phyloP scores from a whole-genome alignment of 2,329 filamentous ascomycete species.

The Colletotrichum sublineola region DNA sequence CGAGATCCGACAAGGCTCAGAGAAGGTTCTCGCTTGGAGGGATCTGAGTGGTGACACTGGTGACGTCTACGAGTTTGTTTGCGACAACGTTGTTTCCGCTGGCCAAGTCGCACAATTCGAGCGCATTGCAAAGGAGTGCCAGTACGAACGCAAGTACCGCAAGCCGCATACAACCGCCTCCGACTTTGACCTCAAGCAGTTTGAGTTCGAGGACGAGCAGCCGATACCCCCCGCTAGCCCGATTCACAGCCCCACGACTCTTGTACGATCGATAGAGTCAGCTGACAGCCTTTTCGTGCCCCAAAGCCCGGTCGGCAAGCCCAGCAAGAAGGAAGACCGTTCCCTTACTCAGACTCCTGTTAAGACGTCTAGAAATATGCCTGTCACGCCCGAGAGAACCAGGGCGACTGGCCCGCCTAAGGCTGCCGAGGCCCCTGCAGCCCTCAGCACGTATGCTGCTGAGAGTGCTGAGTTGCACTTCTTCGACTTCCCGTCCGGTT shows the following conservation, averaged over 20 bases:
- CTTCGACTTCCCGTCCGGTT: constrained; percentile 89
- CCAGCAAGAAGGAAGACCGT: constrained; percentile 54
- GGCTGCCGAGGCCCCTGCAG: constrained; percentile 75
- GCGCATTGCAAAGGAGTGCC: constrained; percentile 87
- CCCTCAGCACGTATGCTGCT: constrained; percentile 78
- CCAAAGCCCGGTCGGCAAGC: constrained; percentile 24
- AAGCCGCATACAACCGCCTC: constrained; percentile 84
- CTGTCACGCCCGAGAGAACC: constrained; percentile 51
- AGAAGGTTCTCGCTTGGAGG: constrained; percentile 92
- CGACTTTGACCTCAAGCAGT: constrained; percentile 83
- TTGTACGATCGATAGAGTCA: constrained; percentile 68
- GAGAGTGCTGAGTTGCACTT: constrained; percentile 90
- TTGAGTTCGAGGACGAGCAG: constrained; percentile 78
- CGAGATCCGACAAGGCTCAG: constrained; percentile 82
- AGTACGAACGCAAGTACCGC: constrained; percentile 96
- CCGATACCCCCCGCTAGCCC: constrained; percentile 76
- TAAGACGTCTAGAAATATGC: constrained; percentile 56
- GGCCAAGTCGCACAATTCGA: constrained; percentile 85
- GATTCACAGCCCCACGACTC: constrained; percentile 68
- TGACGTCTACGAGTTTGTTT: constrained; percentile 98
- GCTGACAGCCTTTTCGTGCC: constrained; percentile 65
- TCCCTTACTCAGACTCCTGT: constrained; percentile 57
- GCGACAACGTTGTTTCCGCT: constrained; percentile 78
- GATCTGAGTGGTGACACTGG: constrained; percentile 94
- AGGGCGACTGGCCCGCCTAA: constrained; percentile 60